Percentiles rank a stretch among this genome's conserved stretches.
phyloP scores from a whole-genome alignment of 1,139 yeast genomes.

The Geotrichum carabidarum region DNA sequence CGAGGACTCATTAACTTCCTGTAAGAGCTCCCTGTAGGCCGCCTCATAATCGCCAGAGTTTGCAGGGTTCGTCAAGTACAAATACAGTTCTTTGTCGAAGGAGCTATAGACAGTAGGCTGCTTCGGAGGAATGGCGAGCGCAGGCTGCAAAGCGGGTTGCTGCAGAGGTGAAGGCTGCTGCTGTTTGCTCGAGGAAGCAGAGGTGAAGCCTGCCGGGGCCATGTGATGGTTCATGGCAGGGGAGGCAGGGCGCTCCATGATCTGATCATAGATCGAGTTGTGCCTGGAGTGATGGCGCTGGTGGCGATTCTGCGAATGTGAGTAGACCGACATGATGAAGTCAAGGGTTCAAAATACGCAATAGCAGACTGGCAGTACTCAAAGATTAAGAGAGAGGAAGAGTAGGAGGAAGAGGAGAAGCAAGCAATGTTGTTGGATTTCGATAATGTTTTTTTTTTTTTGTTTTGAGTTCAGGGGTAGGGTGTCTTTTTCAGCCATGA shows the following conservation, averaged over 20 bases:
- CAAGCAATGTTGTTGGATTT: neutral
- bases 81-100: conserved; percentile 13
- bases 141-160: neutral
- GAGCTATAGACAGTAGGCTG: conserved; percentile 2
- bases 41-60: conserved; percentile 15
- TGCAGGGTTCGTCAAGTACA: conserved; percentile 15
- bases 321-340: conserved; percentile 2
- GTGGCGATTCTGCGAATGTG: conserved; percentile 1
- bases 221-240: conserved; percentile 13
- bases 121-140: neutral
- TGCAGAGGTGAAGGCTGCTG: neutral
- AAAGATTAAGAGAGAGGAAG: neutral
- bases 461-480: neutral
- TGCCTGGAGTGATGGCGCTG: conserved; percentile 12
- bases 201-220: neutral
- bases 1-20: conserved; percentile 10
- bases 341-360: neutral
- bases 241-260: conserved; percentile 9
- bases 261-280: conserved; percentile 12
- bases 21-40: conserved; percentile 10
- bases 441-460: neutral
- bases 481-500: neutral
- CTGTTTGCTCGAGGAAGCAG: neutral
- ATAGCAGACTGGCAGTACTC: neutral
- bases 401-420: neutral